phyloP scores from a whole-genome alignment of 176 grass and related monocot species.

The Zoysia japonica region DNA sequence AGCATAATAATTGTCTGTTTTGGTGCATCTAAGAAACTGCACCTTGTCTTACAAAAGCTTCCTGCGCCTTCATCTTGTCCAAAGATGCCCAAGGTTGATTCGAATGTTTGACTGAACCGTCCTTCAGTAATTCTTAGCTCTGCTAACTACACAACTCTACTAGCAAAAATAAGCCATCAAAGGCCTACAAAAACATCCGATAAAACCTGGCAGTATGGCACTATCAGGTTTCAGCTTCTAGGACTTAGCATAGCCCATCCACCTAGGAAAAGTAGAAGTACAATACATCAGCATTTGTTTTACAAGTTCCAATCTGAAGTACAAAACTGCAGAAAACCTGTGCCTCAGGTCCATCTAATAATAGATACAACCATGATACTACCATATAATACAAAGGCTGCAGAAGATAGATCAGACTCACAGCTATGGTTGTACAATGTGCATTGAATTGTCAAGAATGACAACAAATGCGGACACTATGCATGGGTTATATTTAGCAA shows the following conservation, averaged over 20 bases:
- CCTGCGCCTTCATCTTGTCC: neutral
- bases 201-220: neutral
- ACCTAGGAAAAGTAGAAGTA: neutral
- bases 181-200: too few species aligned
- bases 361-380: neutral
- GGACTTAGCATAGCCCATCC: neutral
- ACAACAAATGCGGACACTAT: neutral
- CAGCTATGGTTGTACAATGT: neutral
- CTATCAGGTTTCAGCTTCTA: neutral
- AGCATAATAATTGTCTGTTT: neutral
- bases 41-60: neutral
- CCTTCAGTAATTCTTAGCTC: neutral
- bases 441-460: neutral
- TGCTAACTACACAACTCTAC: neutral
- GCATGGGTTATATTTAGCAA: neutral
- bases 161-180: neutral
- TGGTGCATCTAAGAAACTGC: neutral
- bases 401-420: neutral
- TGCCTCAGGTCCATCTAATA: neutral
- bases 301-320: neutral
- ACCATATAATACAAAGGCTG: neutral
- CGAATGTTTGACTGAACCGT: conserved; percentile 1
- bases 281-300: neutral
- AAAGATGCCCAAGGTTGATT: neutral
- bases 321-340: neutral